Percentiles rank a stretch among this genome's conserved stretches.
Evolutionary conservation across 2,329 filamentous ascomycete species (phyloP).

Genomic region (Calonectria montana): DNA sequence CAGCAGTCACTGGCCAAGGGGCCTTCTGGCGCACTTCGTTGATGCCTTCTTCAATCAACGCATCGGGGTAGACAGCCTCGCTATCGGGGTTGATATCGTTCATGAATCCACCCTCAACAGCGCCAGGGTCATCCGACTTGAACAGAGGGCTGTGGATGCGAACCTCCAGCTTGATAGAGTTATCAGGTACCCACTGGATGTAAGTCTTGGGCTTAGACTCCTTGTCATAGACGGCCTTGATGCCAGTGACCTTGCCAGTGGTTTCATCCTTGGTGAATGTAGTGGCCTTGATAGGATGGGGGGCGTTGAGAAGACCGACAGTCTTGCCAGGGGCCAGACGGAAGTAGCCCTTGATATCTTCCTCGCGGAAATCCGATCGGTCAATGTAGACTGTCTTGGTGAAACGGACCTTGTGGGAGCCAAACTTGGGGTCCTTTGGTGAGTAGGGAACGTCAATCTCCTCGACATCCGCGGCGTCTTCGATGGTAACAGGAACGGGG

Average conservation of each 20-base stretch:
- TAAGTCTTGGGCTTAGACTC: constrained; percentile 82
- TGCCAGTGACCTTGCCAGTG: constrained; percentile 73
- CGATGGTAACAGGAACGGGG: constrained; percentile 84
- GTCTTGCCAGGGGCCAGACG: constrained; percentile 81
- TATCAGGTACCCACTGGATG: constrained; percentile 89
- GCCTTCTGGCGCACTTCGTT: constrained; percentile 78
- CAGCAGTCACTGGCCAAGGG: constrained; percentile 84
- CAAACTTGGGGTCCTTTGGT: constrained; percentile 79
- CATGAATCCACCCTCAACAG: constrained; percentile 82
- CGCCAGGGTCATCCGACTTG: constrained; percentile 85
- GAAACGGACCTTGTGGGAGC: constrained; percentile 70
- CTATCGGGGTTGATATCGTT: constrained; percentile 87
- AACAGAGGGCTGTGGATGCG: constrained; percentile 87
- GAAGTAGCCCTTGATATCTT: constrained; percentile 82
- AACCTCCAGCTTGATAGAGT: constrained; percentile 76
- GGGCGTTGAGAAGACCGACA: constrained; percentile 79
- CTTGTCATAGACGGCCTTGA: constrained; percentile 74
- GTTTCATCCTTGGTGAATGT: constrained; percentile 75
- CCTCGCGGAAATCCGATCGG: constrained; percentile 81
- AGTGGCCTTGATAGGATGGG: constrained; percentile 77
- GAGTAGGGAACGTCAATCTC: constrained; percentile 83
- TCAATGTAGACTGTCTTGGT: constrained; percentile 89
- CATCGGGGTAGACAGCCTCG: constrained; percentile 81
- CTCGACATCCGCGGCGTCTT: constrained; percentile 70
- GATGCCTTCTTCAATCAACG: constrained; percentile 86